Evolutionary conservation across 441 rosid genomes (phyloP), one percentile per base, ranked within the genome.

Genomic region (Populus hybrid): DNA sequence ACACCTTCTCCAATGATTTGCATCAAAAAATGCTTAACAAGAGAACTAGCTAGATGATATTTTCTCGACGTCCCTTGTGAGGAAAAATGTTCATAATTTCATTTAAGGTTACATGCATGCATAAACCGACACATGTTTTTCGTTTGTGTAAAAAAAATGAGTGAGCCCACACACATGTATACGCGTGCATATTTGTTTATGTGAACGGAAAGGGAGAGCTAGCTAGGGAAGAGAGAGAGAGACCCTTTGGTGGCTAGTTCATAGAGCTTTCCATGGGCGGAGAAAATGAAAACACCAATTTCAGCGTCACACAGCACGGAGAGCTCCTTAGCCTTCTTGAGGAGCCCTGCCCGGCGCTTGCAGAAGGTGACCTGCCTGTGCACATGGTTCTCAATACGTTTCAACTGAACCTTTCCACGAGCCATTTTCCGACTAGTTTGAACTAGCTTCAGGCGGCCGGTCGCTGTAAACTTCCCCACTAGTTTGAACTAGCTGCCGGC

Each of bases 291-390:
- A 59, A 95, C 84, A n/a, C 96, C 99, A 74, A 95, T 89, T 76
- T 95, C 96, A 11, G 98, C 97, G 74, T 26, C 28, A 26, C 28
- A 26, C 28, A 26, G 28, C 66, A 95, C 94, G 75, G 98, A 91
- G 71, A 95, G 98, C 88, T 95, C 99, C 84, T 88, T 95, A 46
- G 97, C 99, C 89, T 95, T 95, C 90, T 95, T 93, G 34, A 95
- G 94, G 23, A 95, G 93, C n/a, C 99, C 99, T 2, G 91, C 82
- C 50, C 99, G 93, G 46, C 99, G 93, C 88, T 95, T 95, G 86
- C 98, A 95, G 90, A 95, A 95, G 82, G 97, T 95, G 26, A 95
- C 99, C 82, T 95, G 99, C 78, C 98, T 79, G 83, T 92, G 98
- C 79, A 93, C 97, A 24, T 92, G 94, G 75, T 95, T 95, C 87